A percentile compares a stretch with the other conserved stretches of the same genome.
phyloP scores from a whole-genome alignment of 2,329 filamentous ascomycete genomes.

The Fusarium redolens region DNA sequence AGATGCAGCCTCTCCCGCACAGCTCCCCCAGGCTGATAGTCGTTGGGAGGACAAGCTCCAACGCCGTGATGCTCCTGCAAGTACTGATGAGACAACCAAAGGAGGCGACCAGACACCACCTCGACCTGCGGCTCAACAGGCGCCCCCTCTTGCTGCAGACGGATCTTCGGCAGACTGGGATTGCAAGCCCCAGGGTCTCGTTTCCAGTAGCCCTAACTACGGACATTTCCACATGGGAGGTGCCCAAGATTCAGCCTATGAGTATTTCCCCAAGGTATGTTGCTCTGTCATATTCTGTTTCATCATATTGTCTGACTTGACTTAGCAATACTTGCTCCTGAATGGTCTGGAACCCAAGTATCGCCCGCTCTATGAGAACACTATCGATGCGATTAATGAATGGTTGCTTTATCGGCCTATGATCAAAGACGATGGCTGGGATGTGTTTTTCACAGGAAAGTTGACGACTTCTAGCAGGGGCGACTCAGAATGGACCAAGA shows the following conservation, averaged over 20 bases:
- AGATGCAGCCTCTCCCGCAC: conserved; percentile 8
- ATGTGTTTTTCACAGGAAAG: conserved; percentile 80
- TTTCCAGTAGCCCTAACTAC: conserved; percentile 55
- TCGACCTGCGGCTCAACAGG: conserved; percentile 4
- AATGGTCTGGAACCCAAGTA: conserved; percentile 81
- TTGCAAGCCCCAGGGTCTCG: conserved; percentile 71
- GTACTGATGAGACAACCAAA: neutral
- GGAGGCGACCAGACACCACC: neutral
- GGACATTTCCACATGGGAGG: conserved; percentile 71
- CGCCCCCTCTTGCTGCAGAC: conserved; percentile 50
- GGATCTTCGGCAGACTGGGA: conserved; percentile 54
- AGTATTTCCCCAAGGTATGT: conserved; percentile 73
- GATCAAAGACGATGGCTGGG: conserved; percentile 70
- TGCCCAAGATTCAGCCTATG: conserved; percentile 76
- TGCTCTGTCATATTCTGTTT: neutral
- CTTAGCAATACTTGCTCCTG: conserved; percentile 75
- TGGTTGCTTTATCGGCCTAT: conserved; percentile 84
- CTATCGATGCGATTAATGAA: conserved; percentile 75
- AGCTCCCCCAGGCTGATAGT: conserved; percentile 26
- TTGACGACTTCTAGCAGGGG: conserved; percentile 59
- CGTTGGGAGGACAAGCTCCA: conserved; percentile 37
- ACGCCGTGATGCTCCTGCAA: conserved; percentile 18
- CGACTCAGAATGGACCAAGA: conserved; percentile 53
- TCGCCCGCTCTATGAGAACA: conserved; percentile 75
- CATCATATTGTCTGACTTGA: conserved; percentile 46